These are phyloP conservation scores for Escallonia herrerae DNA, from an alignment of 129 eudicot genomes.

Conservation along the genomic window DNA sequence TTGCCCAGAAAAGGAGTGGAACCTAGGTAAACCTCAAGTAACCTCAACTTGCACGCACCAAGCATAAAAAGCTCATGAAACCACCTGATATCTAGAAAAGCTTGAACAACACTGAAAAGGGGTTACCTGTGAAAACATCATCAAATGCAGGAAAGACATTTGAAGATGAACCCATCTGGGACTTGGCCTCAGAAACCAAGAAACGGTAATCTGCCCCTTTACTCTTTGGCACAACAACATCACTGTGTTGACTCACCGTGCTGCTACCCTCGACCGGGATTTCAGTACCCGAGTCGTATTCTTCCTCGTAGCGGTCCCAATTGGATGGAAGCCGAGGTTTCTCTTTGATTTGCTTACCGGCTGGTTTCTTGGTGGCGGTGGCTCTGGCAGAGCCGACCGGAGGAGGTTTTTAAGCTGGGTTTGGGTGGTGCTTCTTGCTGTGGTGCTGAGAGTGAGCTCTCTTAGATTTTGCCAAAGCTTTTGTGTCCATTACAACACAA, in stretches of 20 bases:
- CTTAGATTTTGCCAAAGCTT: slow-evolving; percentile 87
- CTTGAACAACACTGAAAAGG: neutral
- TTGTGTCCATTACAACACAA: slow-evolving; percentile 50
- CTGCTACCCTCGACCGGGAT: slow-evolving; percentile 17
- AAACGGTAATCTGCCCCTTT: slow-evolving; percentile 73
- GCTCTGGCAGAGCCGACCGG: slow-evolving; percentile 28
- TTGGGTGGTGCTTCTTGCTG: slow-evolving; percentile 58
- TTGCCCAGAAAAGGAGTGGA: too few relatives aligned
- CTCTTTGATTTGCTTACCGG: slow-evolving; percentile 30
- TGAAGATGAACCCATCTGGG: slow-evolving; percentile 37
- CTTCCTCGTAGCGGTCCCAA: slow-evolving; percentile 77
- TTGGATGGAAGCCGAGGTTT: slow-evolving; percentile 48
- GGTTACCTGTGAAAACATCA: slow-evolving; percentile 54
- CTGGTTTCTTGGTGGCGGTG: slow-evolving; percentile 22
- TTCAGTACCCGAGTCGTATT: slow-evolving; percentile 32
- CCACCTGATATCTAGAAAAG: too few relatives aligned
- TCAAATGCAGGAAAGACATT: slow-evolving; percentile 35
- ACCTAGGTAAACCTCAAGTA: too few relatives aligned
- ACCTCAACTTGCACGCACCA: too few relatives aligned
- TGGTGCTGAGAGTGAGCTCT: slow-evolving; percentile 78
- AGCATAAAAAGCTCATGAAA: too few relatives aligned
- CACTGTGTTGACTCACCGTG: slow-evolving; percentile 26
- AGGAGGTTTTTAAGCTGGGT: slow-evolving; percentile 39
- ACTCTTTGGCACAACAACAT: slow-evolving; percentile 58
- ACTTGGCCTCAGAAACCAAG: slow-evolving; percentile 70